Conservation (phyloP, 306 rosid genomes). For the Vigna radiata region DNA sequence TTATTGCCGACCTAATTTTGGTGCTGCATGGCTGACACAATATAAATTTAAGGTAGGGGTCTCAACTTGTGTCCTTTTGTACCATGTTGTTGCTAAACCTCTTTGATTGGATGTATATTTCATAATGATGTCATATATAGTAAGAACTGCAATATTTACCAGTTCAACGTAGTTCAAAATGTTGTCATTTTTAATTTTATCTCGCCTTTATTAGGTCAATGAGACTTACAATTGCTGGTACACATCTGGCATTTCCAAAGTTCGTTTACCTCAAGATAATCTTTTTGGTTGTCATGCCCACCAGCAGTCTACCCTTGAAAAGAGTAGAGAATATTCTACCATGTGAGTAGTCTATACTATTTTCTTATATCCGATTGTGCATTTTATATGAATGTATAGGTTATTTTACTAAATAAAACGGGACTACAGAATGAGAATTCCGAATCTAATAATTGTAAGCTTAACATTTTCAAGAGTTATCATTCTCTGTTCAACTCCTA, state of each 20-base stretch:
- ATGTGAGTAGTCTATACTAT: constrained; percentile 65
- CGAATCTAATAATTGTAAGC: constrained; percentile 29
- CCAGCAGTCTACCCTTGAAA: constrained; percentile 73
- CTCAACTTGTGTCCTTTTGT: constrained; percentile 38
- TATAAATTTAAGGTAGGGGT: constrained; percentile 80
- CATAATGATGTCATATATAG: constrained; percentile 13
- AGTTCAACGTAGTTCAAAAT: not conserved
- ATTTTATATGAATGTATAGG: constrained; percentile 31
- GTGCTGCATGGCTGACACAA: constrained; percentile 90
- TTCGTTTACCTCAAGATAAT: constrained; percentile 69
- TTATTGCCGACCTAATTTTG: constrained; percentile 93
- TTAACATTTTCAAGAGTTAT: constrained; percentile 16
- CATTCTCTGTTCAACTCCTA: constrained; percentile 10
- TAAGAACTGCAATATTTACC: not conserved
- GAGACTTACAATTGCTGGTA: constrained; percentile 90
- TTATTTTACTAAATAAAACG: constrained; percentile 22
- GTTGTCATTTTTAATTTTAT: constrained; percentile 37
- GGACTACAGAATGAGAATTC: constrained; percentile 27
- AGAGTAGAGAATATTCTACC: constrained; percentile 63
- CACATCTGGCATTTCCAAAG: constrained; percentile 80
- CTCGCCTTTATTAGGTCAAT: constrained; percentile 67
- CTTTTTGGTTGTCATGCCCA: constrained; percentile 79
- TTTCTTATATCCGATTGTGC: constrained; percentile 24
- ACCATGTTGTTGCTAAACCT: constrained; percentile 29
- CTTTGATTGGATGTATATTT: constrained; percentile 11